phyloP scores from a whole-genome alignment of 108 stramenopile genomes.

The Skeletonema tropicum region DNA sequence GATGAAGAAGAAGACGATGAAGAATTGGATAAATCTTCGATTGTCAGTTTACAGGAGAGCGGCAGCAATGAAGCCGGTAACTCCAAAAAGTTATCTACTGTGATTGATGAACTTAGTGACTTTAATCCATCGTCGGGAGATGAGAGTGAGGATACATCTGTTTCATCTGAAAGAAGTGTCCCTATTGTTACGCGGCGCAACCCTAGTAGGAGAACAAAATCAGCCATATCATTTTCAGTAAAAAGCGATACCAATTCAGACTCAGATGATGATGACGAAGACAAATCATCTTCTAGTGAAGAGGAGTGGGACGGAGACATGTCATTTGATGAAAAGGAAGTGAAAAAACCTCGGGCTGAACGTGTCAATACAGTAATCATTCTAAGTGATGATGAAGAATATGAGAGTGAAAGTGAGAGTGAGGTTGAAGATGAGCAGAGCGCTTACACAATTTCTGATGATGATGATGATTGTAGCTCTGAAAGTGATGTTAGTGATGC shows the following conservation, averaged over 20 bases:
- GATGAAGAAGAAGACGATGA: slow-evolving; percentile 23
- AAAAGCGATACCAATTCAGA: background rate
- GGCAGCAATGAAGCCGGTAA: slow-evolving; percentile 5
- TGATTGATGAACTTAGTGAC: background rate
- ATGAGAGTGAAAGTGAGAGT: slow-evolving; percentile 41
- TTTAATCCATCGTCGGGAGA: background rate
- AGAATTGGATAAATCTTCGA: background rate
- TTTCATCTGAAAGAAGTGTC: background rate
- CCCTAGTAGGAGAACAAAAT: background rate
- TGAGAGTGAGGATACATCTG: background rate
- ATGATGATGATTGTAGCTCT: slow-evolving; percentile 7
- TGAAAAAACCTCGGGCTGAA: slow-evolving; percentile 16
- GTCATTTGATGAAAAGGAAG: slow-evolving; percentile 33
- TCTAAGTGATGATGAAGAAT: slow-evolving; percentile 49
- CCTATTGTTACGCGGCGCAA: background rate
- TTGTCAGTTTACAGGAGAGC: background rate
- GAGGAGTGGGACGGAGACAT: slow-evolving; percentile 28
- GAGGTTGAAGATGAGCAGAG: slow-evolving; percentile 16
- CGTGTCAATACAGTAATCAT: slow-evolving; percentile 51
- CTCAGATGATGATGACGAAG: slow-evolving; percentile 6
- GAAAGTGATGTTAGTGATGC: slow-evolving; percentile 20
- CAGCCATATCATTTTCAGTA: background rate
- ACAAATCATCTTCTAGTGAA: slow-evolving; percentile 25
- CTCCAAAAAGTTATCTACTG: background rate
- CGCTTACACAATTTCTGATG: slow-evolving; percentile 22